A percentile compares a stretch with the other conserved stretches of the same genome.
These are phyloP conservation scores for Anisodus acutangulus DNA, from an alignment of 257 asterid genomes.

Conservation along the genomic window DNA sequence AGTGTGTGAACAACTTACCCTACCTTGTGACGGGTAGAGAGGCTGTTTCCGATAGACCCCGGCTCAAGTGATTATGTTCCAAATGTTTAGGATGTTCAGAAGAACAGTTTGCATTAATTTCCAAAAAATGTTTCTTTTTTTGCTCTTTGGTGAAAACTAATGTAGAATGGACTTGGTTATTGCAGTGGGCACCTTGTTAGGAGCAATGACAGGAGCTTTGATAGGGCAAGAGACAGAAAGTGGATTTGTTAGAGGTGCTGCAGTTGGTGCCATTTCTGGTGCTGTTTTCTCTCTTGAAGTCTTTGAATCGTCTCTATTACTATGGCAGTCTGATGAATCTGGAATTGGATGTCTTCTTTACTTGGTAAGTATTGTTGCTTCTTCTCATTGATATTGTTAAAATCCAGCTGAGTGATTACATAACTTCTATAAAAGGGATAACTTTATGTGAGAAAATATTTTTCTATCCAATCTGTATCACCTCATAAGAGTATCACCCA, in stretches of 20 bases:
- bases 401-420: neutral
- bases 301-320: slow-evolving; percentile 75
- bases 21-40: no score
- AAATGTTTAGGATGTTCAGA: neutral
- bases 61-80: neutral
- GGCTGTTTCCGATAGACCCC: no score
- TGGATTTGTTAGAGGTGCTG: slow-evolving; percentile 96
- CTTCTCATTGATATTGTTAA: neutral
- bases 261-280: slow-evolving; percentile 96
- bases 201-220: slow-evolving; percentile 96
- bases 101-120: neutral
- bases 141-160: neutral
- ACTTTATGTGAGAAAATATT: slow-evolving; percentile 9
- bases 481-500: neutral
- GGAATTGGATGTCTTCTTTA: slow-evolving; percentile 91
- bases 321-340: slow-evolving; percentile 96
- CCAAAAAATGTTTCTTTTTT: neutral
- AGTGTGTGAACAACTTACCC: no score
- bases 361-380: slow-evolving; percentile 58
- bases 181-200: slow-evolving; percentile 92
- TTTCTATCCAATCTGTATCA: neutral
- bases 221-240: slow-evolving; percentile 99
- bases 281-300: slow-evolving; percentile 99
- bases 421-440: neutral
- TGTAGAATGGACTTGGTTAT: slow-evolving; percentile 4